Conservation (phyloP, 495 filamentous ascomycete genomes). For the Tirmania nivea region DNA sequence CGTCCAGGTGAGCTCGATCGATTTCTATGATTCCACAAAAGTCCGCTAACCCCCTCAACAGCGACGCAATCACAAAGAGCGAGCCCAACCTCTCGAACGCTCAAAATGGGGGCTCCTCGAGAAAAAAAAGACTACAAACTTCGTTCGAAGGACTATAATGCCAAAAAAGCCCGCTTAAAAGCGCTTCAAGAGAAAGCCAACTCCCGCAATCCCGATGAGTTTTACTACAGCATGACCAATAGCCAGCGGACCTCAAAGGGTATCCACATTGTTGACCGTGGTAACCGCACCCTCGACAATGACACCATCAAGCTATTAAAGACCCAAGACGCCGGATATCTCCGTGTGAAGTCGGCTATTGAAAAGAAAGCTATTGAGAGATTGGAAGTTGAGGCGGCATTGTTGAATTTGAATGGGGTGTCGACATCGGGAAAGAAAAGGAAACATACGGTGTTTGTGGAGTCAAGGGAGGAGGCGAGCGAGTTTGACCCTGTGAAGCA, state of each 20-base stretch:
- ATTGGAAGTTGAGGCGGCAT: slow-evolving; percentile 31
- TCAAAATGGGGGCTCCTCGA: slow-evolving; percentile 67
- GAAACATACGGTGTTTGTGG: slow-evolving; percentile 36
- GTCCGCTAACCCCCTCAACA: neutral
- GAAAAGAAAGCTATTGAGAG: slow-evolving; percentile 37
- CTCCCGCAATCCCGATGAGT: slow-evolving; percentile 88
- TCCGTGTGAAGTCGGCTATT: slow-evolving; percentile 44
- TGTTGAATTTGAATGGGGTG: slow-evolving; percentile 20
- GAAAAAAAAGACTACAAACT: slow-evolving; percentile 93
- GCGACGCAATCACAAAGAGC: slow-evolving; percentile 59
- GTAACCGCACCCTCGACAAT: slow-evolving; percentile 24
- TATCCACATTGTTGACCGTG: slow-evolving; percentile 28
- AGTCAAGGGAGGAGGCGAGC: slow-evolving; percentile 30
- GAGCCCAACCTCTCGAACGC: slow-evolving; percentile 64
- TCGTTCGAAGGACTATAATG: slow-evolving; percentile 69
- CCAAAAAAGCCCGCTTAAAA: slow-evolving; percentile 61
- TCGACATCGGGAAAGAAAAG: neutral
- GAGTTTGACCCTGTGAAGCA: slow-evolving; percentile 20
- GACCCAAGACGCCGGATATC: slow-evolving; percentile 88
- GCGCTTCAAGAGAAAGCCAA: slow-evolving; percentile 58
- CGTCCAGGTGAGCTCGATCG: slow-evolving; percentile 36
- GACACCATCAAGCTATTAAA: slow-evolving; percentile 74
- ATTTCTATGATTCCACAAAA: no score
- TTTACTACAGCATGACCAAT: slow-evolving; percentile 77
- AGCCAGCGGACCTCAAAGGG: slow-evolving; percentile 22